Base-by-base conservation (phyloP, 352 stramenopile genomes). In the Blastocystis sp. region DNA sequence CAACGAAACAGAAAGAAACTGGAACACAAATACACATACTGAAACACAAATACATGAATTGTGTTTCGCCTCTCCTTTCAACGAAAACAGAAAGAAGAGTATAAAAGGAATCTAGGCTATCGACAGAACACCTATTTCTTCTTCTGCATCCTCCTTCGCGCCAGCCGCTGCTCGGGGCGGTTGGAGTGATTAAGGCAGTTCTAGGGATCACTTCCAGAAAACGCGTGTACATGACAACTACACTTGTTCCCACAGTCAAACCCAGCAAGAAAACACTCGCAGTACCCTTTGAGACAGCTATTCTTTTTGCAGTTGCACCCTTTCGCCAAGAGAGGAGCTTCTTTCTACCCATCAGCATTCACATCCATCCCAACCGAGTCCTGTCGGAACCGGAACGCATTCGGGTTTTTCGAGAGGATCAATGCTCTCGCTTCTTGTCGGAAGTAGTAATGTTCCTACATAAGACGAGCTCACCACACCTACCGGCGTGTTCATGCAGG, bases 221-320 rank as follows among this genome's bases (percentile, higher is more conserved):
- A 6, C 11, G 32, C n/a, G n/a, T 27, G 4, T 59, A 59, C 91
- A 42, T 92, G 90, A 78, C 92, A 95, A 14, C 91, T 90, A 85
- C 92, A 95, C 86, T 94, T 93, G 67, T 93, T 90, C 29, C 91
- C 91, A 65, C 92, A 95, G 16, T 89, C 87, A 2, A 95, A 90
- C 9, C 92, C 92, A 0, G 91, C 91, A 86, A 94, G 91, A 77
- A 93, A 95, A 54, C 92, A 95, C 87, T 95, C 92, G 87, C 92
- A 95, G 87, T 95, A 95, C 38, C 93, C 93, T 87, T 95, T 95
- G 76, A 93, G 91, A 57, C 92, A 95, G 0, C 91, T 90, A n/a
- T 91, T 94, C 67, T 93, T 93, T 75, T 94, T 94, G 67, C 92
- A 95, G 71, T 94, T 91, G 64, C 92, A 95, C 0, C 92, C 92